These are phyloP conservation scores for Aspergillus cejpii DNA, from an alignment of 2,329 filamentous ascomycete genomes.

Conservation along the genomic window DNA sequence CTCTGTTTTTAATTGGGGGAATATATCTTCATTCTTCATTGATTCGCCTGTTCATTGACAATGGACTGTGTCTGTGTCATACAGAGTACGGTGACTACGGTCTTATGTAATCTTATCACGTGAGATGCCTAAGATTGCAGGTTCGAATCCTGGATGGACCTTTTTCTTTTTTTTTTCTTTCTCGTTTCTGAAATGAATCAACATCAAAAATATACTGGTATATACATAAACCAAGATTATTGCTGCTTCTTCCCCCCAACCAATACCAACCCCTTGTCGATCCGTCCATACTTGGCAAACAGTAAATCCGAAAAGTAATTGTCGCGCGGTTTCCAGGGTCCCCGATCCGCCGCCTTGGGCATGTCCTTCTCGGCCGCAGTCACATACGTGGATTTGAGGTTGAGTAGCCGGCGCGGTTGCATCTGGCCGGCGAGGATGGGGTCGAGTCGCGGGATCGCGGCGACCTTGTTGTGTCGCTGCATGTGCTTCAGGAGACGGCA, in stretches of 20 bases:
- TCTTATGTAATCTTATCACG: no score
- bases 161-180: slow-evolving; percentile 23
- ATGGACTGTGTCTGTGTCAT: no score
- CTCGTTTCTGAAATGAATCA: no score
- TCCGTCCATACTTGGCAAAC: slow-evolving; percentile 33
- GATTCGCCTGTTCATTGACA: no score
- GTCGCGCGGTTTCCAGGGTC: slow-evolving; percentile 37
- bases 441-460: slow-evolving; percentile 26
- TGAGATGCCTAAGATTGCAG: no score
- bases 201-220: no score
- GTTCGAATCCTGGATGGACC: slow-evolving; percentile 42
- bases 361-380: slow-evolving; percentile 28
- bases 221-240: neutral
- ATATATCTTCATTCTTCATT: no score
- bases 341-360: slow-evolving; percentile 36
- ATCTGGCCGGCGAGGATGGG: slow-evolving; percentile 14
- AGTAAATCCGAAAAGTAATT: slow-evolving; percentile 37
- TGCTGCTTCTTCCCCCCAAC: slow-evolving; percentile 8
- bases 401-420: slow-evolving; percentile 29
- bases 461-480: slow-evolving; percentile 21
- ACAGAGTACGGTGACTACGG: no score
- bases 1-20: no score
- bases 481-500: slow-evolving; percentile 33
- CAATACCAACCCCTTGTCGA: slow-evolving; percentile 32
- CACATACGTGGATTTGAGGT: slow-evolving; percentile 40